A percentile compares a stretch with the other conserved stretches of the same genome.
phyloP scores from a whole-genome alignment of 345 rosid genomes.

The Diplotaxis tenuifolia region DNA sequence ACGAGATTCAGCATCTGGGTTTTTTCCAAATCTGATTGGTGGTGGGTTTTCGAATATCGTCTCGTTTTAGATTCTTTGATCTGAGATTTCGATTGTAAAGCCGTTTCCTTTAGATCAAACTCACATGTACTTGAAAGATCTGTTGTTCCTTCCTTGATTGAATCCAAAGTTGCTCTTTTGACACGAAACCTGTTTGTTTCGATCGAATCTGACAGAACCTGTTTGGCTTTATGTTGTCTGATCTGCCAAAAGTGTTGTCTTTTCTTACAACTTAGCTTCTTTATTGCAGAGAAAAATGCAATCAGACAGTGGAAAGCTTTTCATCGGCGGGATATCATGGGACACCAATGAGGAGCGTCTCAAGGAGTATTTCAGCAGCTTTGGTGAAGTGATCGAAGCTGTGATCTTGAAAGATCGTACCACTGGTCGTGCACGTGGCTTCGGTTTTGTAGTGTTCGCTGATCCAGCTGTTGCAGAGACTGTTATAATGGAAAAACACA shows the following conservation, averaged over 20 bases:
- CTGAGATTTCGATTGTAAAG: conserved; percentile 20
- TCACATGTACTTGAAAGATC: conserved; percentile 50
- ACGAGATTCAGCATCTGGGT: conserved; percentile 74
- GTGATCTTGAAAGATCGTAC: conserved; percentile 98
- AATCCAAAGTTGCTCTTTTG: not conserved
- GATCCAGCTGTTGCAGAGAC: conserved; percentile 86
- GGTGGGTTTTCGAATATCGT: conserved; percentile 54
- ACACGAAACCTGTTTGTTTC: not conserved
- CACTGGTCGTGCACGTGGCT: conserved; percentile 99
- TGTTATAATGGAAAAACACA: conserved; percentile 83
- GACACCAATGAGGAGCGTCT: conserved; percentile 95
- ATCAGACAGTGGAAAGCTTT: conserved; percentile 87
- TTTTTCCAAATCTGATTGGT: conserved; percentile 49
- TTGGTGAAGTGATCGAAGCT: conserved; percentile 93
- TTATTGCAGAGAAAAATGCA: conserved; percentile 64
- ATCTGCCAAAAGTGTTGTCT: conserved; percentile 6
- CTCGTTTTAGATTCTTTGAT: conserved; percentile 48
- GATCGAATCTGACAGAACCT: conserved; percentile 6
- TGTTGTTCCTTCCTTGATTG: conserved; percentile 37
- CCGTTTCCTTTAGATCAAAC: conserved; percentile 1
- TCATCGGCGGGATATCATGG: conserved; percentile 99
- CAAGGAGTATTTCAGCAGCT: conserved; percentile 81
- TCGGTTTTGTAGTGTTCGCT: conserved; percentile 90
- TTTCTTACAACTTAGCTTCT: not conserved
- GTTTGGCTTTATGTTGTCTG: not conserved